Evolutionary conservation across 2,329 filamentous ascomycete species (phyloP), one percentile per base, ranked within the genome.

Genomic region (Clarireedia hainanense): DNA sequence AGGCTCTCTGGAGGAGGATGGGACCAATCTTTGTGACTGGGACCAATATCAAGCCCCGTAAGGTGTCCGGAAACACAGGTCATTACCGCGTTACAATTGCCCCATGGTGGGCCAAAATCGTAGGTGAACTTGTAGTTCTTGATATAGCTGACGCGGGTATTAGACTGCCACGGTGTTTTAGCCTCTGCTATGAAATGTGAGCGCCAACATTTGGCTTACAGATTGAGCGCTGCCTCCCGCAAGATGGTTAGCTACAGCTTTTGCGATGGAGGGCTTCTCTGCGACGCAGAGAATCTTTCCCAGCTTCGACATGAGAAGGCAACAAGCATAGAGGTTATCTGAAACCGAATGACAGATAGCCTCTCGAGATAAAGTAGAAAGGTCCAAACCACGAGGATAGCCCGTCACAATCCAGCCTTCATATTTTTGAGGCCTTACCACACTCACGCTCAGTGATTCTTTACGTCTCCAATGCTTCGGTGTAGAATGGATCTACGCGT

Each of bases 41-140:
- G 69, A 17, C 81, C 80, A 65, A 99, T 96, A 52, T 95, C 89
- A 46, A 86, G 74, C n/a, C 76, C 78, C 34, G 89, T 91, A 61
- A 99, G 78, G 72, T 99, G 94, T 12, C 94, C 94, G 10, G 87
- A 77, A 24, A 99, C 94, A 60, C 87, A 91, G 55, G 94, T 99
- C 88, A 99, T 97, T 45, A 86, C 91, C 47, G 96, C 92, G 12
- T 83, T 77, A 70, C 89, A 96, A 59, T 77, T 78, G 20, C 91
- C 91, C 88, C 90, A 96, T 61, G 80, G 76, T 47, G 76, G 79
- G 5, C 85, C 85, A 70, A 99, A 99, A 69, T 89, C 84, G 73
- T 94, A 99, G 47, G 86, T 80, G 68, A 99, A 99, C 27, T 84
- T 79, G 74, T 96, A 97, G 67, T 99, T 99, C 70, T 96, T 97